Base-by-base conservation (phyloP, 495 filamentous ascomycete genomes). In the Penicillium pancosmium region DNA sequence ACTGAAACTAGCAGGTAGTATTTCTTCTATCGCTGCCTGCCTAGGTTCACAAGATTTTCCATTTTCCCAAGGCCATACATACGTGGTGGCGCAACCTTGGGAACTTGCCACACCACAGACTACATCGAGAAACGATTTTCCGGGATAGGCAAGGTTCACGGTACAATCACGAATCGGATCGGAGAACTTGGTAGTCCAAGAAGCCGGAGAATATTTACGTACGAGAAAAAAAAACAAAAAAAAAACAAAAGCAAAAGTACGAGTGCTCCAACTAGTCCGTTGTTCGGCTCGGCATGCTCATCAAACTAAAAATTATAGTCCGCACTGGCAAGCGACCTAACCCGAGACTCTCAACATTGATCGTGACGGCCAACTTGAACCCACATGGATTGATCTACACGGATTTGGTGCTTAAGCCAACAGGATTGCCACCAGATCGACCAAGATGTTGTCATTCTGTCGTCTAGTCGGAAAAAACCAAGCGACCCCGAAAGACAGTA, bases 81-180 rank as follows among this genome's bases (percentile, higher is more conserved):
- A 19, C 38, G 36, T 33, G 31, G 57, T 64, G 64, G 50, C 58
- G 55, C 59, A 50, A 59, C 27, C 4, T 31, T 31, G 27, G 27
- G 27, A 31, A 31, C 21, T 68, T 36, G 53, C 54, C 56, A 56
- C 56, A 50, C 33, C 55, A 36, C 15, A 9, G 0, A 31, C 46
- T 59, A 25, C 23, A 50, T 53, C 12, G 34, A 62, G 48, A 49
- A 59, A 16, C 50, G 40, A 53, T 57, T 54, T 27, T 50, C 55
- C 35, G 44, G 7, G 25, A 35, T 33, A 50, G 15, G 51, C 27
- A 31, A 1, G 44, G 27, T 25, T 50, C 12, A 15, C 12, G 35
- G 44, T 31, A 16, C 5, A 10, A 44, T 36, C 16, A 23, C 47
- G 46, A 59, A 53, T 56, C 33, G 35, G 33, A 48, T 31, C 15